phyloP scores from a whole-genome alignment of 2,329 filamentous ascomycete genomes.

The Onygenales sp. region DNA sequence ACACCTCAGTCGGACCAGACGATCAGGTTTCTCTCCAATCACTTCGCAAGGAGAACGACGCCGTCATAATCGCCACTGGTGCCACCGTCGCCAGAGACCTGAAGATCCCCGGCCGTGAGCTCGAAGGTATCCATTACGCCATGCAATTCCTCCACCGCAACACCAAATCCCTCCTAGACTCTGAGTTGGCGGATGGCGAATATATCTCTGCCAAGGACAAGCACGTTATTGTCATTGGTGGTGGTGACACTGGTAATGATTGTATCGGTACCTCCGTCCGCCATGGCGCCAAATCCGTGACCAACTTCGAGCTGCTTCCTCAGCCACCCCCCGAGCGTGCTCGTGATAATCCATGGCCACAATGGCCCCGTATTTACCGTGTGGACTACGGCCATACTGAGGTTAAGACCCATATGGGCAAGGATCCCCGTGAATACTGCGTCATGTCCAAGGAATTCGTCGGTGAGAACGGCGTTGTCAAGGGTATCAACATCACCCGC shows the following conservation, averaged over 20 bases:
- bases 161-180: constrained; percentile 94
- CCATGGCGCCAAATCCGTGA: constrained; percentile 89
- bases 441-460: constrained; percentile 98
- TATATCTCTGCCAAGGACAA: constrained; percentile 96
- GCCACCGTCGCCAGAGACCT: constrained; percentile 89
- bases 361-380: constrained; percentile 96
- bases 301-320: constrained; percentile 92
- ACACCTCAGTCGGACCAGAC: constrained; percentile 67
- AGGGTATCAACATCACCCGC: constrained; percentile 90
- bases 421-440: constrained; percentile 92
- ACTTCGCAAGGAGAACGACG: constrained; percentile 65
- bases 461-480: constrained; percentile 76
- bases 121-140: constrained; percentile 86
- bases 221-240: constrained; percentile 91
- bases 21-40: constrained; percentile 58
- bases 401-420: constrained; percentile 91
- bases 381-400: constrained; percentile 97
- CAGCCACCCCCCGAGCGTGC: constrained; percentile 87
- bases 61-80: constrained; percentile 84
- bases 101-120: constrained; percentile 77
- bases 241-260: constrained; percentile 95
- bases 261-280: constrained; percentile 95
- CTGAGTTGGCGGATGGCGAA: constrained; percentile 67
- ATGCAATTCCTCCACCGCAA: constrained; percentile 98
- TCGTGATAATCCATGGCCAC: constrained; percentile 92